Base-by-base conservation (phyloP, 768 basidiomycete species). In the Paxillus rubicundulus region DNA sequence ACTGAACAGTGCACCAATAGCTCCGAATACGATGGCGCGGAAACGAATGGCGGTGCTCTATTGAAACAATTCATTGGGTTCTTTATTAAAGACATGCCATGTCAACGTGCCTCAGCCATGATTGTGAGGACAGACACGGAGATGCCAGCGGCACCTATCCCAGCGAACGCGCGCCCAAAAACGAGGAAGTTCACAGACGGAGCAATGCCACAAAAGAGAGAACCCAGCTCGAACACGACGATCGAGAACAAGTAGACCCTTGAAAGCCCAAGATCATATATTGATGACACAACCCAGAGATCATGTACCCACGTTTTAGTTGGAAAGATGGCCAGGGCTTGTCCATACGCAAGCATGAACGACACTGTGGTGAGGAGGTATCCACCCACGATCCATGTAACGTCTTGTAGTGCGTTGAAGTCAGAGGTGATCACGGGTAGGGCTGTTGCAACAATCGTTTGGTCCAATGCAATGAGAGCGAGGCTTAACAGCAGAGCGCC, bases 121-220 rank as follows among this genome's bases (percentile, higher is more conserved):
- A 57, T 52, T 2, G 58, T 59, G 37, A 59, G 28, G 34, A 54
- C 58, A 40, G 52, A 54, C 12, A 59, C 47, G 13, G 43, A 71
- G 44, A 87, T 81, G 2, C 84, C 85, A 6, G 85, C 85, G 51
- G 84, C 85, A 16, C 87, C 86, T 1, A 82, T 76, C 20, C 86
- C 85, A 37, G 85, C 80, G 28, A 87, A 68, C 12, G 82, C 83
- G 38, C 86, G 75, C 50, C 84, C 82, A 2, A 86, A 72, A 56
- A 88, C 86, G 42, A 89, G 70, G 58, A 85, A 74, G 10, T 82
- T 69, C 52, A 86, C 84, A 2, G 68, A 78, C 56, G 74, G 76
- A 3, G 84, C 79, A 53, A 87, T 78, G 1, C 84, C 85, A 32
- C 84, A 78, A 10, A 81, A 72, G 28, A 88, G 63, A 41, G 82